Evolutionary conservation across 2,329 filamentous ascomycete species (phyloP).

Genomic region (Fusarium decemcellulare): DNA sequence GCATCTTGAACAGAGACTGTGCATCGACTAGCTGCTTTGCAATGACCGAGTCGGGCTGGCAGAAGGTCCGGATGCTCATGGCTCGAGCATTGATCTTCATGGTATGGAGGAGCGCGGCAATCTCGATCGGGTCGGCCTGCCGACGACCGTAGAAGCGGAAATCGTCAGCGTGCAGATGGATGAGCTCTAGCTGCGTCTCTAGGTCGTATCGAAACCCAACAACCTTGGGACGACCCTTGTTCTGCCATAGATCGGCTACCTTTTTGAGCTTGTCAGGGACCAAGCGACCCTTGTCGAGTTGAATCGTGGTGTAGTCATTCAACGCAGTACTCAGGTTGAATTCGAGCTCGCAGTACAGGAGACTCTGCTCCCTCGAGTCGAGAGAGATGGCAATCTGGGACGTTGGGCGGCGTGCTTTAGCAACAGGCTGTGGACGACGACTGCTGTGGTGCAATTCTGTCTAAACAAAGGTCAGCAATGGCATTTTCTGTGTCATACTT

Average conservation of each 20-base stretch:
- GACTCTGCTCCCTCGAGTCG: slow-evolving; percentile 68
- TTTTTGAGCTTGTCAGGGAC: slow-evolving; percentile 65
- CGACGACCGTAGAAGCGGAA: slow-evolving; percentile 69
- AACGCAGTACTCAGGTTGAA: slow-evolving; percentile 66
- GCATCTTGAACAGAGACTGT: slow-evolving; percentile 64
- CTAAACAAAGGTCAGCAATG: slow-evolving; percentile 38
- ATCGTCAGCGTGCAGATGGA: slow-evolving; percentile 63
- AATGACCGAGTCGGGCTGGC: slow-evolving; percentile 70
- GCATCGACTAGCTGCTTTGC: slow-evolving; percentile 71
- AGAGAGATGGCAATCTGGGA: slow-evolving; percentile 64
- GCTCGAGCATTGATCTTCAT: slow-evolving; percentile 67
- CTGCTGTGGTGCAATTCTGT: slow-evolving; percentile 55
- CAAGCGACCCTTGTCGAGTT: slow-evolving; percentile 70
- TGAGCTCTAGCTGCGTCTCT: slow-evolving; percentile 71
- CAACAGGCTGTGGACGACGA: slow-evolving; percentile 50
- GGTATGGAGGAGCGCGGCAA: slow-evolving; percentile 64
- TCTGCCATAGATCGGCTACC: slow-evolving; percentile 65
- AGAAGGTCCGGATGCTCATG: slow-evolving; percentile 69
- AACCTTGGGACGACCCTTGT: slow-evolving; percentile 68
- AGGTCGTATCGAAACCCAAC: slow-evolving; percentile 72
- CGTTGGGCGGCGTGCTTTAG: slow-evolving; percentile 45
- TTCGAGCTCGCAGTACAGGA: slow-evolving; percentile 72
- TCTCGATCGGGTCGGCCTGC: slow-evolving; percentile 58
- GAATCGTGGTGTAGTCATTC: slow-evolving; percentile 65
- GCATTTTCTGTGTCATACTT: too few species aligned